phyloP scores from a whole-genome alignment of 108 stramenopile species.

The Nitzschia putrida region DNA sequence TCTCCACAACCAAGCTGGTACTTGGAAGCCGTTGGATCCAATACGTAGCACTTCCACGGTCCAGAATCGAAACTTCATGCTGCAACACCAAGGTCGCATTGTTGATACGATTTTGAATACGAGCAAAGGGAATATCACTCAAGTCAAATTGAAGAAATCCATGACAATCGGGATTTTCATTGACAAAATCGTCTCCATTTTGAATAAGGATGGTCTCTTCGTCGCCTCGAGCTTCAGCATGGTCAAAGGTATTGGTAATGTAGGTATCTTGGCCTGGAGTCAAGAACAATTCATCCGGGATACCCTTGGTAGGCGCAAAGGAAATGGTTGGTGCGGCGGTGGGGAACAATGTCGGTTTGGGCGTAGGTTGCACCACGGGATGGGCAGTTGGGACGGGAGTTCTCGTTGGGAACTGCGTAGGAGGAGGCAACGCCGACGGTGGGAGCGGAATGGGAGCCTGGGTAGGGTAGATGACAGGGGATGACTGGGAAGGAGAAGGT shows the following conservation, averaged over 20 bases:
- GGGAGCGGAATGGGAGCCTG: background rate
- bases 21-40: background rate
- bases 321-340: slow-evolving; percentile 11
- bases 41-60: slow-evolving; percentile 8
- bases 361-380: slow-evolving; percentile 5
- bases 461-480: slow-evolving; percentile 7
- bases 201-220: slow-evolving; percentile 19
- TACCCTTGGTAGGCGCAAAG: slow-evolving; percentile 15
- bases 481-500: background rate
- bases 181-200: slow-evolving; percentile 4
- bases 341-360: slow-evolving; percentile 11
- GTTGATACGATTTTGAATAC: slow-evolving; percentile 2
- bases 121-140: slow-evolving; percentile 11
- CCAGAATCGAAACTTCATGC: slow-evolving; percentile 3
- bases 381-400: slow-evolving; percentile 1
- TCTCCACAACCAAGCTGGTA: slow-evolving; percentile 9
- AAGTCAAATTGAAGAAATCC: slow-evolving; percentile 15
- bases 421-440: slow-evolving; percentile 3
- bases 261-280: slow-evolving; percentile 26
- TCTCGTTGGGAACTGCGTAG: slow-evolving; percentile 5
- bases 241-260: slow-evolving; percentile 16
- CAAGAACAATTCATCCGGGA: slow-evolving; percentile 14
- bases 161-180: slow-evolving; percentile 21
- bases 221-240: slow-evolving; percentile 13
- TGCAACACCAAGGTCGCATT: slow-evolving; percentile 9